Conservation (phyloP, 2,329 filamentous ascomycete genomes). For the Monilinia polystroma region DNA sequence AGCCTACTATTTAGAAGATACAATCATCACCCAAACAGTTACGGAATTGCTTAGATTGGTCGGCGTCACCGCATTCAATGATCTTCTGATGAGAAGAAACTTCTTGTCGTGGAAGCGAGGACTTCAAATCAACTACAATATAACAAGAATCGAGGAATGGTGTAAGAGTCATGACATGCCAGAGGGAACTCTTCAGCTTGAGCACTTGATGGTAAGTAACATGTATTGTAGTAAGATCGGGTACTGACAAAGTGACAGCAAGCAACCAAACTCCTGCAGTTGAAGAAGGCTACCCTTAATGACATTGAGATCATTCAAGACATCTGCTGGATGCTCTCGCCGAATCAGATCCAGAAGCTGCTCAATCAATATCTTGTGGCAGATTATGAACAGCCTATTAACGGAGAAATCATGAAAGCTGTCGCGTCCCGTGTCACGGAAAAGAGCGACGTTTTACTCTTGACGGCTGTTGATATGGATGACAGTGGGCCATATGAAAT, state of each 20-base stretch:
- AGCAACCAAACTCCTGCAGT: constrained; percentile 95
- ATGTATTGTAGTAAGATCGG: constrained; percentile 30
- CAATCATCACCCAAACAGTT: constrained; percentile 92
- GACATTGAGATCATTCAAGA: constrained; percentile 99
- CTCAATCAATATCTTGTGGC: constrained; percentile 98
- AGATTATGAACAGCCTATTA: constrained; percentile 98
- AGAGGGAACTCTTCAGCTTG: constrained; percentile 92
- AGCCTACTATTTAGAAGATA: constrained; percentile 94
- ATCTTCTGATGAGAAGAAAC: constrained; percentile 94
- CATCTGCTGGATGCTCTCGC: constrained; percentile 99
- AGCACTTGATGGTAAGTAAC: constrained; percentile 84
- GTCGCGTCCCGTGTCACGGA: constrained; percentile 95
- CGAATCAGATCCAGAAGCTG: constrained; percentile 98
- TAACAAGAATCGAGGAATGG: constrained; percentile 98
- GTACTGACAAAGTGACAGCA: constrained; percentile 55
- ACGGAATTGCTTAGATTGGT: constrained; percentile 91
- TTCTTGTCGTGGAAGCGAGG: constrained; percentile 99
- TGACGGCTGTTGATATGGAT: constrained; percentile 97
- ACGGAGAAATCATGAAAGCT: constrained; percentile 99
- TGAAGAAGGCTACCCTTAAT: constrained; percentile 98
- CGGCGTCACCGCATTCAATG: constrained; percentile 97
- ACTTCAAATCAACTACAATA: constrained; percentile 99
- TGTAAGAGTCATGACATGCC: constrained; percentile 99
- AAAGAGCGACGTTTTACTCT: constrained; percentile 92
- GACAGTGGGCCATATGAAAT: constrained; percentile 98